Evolutionary conservation across 2,329 filamentous ascomycete species (phyloP).

Genomic region (Penicillium paneum): DNA sequence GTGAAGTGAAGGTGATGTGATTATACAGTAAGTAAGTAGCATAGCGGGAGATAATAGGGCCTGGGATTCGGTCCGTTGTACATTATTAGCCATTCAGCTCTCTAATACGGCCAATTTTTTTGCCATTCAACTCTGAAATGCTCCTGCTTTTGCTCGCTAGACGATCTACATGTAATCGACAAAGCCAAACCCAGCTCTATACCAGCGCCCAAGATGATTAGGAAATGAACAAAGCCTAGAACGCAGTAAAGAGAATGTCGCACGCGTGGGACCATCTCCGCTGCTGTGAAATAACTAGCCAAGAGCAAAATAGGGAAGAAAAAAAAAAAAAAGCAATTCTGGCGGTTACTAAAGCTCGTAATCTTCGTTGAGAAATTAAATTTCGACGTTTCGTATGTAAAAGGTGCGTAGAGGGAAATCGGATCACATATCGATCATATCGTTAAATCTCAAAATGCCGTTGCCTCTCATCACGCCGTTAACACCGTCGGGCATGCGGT

Average conservation of each 20-base stretch:
- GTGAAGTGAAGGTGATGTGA: slow-evolving; percentile 13
- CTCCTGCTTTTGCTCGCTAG: slow-evolving; percentile 10
- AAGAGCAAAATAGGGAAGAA: neutral
- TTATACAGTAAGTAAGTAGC: neutral
- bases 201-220: slow-evolving; percentile 5
- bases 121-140: neutral
- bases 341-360: slow-evolving; percentile 18
- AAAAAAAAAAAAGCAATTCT: slow-evolving; percentile 10
- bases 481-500: slow-evolving; percentile 70
- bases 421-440: slow-evolving; percentile 71
- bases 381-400: slow-evolving; percentile 7
- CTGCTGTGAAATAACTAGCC: neutral
- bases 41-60: slow-evolving; percentile 7
- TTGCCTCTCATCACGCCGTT: slow-evolving; percentile 83
- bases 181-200: slow-evolving; percentile 11
- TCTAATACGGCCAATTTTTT: slow-evolving; percentile 22
- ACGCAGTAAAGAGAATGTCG: slow-evolving; percentile 1
- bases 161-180: slow-evolving; percentile 12
- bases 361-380: slow-evolving; percentile 17
- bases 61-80: slow-evolving; percentile 24
- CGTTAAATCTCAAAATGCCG: slow-evolving; percentile 87
- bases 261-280: slow-evolving; percentile 1
- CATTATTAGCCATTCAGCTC: slow-evolving; percentile 30
- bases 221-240: slow-evolving; percentile 1
- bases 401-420: neutral